These are phyloP conservation scores for Dactylellina drechsleri DNA, from an alignment of 2,329 filamentous ascomycete species.

Conservation along the genomic window DNA sequence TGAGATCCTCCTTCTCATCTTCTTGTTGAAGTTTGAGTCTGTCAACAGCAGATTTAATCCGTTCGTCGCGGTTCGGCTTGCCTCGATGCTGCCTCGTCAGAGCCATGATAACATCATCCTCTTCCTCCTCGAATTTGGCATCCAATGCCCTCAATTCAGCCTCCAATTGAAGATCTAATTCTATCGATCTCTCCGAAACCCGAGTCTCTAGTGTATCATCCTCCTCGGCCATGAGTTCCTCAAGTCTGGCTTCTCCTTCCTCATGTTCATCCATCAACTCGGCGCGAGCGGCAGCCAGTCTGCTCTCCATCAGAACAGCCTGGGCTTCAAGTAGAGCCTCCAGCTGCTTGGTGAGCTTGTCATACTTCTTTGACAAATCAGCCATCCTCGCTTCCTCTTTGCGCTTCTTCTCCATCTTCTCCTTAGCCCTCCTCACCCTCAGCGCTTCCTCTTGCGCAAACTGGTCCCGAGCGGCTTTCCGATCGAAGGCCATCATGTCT, in stretches of 20 bases:
- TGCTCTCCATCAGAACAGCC: constrained; percentile 29
- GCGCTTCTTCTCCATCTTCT: constrained; percentile 52
- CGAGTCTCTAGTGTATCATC: constrained; percentile 46
- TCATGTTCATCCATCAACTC: constrained; percentile 40
- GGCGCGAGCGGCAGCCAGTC: constrained; percentile 30
- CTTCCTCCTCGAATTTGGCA: constrained; percentile 46
- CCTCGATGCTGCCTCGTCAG: constrained; percentile 34
- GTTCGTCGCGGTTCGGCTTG: constrained; percentile 48
- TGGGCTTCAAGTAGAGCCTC: constrained; percentile 38
- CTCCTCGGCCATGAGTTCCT: constrained; percentile 28
- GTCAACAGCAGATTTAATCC: constrained; percentile 38
- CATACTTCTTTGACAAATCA: constrained; percentile 47
- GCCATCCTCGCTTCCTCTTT: constrained; percentile 49
- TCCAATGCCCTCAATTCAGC: constrained; percentile 42
- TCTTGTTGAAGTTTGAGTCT: constrained; percentile 35
- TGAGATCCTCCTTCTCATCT: constrained; percentile 43
- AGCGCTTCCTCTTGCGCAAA: constrained; percentile 36
- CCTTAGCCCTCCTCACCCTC: constrained; percentile 30
- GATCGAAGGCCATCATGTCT: constrained; percentile 42
- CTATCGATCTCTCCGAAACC: constrained; percentile 41
- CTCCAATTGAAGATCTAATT: constrained; percentile 37
- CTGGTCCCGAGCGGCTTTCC: constrained; percentile 29
- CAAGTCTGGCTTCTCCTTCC: constrained; percentile 40
- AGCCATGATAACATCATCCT: constrained; percentile 42
- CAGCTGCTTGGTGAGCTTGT: constrained; percentile 46